Percentiles rank a stretch among this genome's conserved stretches.
Evolutionary conservation across 176 grass and related monocot species (phyloP).

Genomic region (Cocos nucifera): DNA sequence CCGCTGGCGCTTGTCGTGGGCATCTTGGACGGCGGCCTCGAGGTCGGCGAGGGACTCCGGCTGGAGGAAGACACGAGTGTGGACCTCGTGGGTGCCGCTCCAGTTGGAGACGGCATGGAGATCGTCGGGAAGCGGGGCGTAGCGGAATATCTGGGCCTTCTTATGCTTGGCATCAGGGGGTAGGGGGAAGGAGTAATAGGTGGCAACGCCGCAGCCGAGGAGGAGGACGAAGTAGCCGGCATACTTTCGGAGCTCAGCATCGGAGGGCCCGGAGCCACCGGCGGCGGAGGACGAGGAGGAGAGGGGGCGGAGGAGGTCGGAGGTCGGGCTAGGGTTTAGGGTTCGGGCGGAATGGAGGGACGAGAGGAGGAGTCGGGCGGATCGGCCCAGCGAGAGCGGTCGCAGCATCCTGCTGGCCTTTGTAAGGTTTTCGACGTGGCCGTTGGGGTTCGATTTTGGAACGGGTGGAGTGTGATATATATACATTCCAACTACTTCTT

Average conservation of each 20-base stretch:
- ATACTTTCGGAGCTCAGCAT: conserved; percentile 56
- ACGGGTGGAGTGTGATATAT: too few relatives aligned
- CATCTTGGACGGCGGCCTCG: conserved; percentile 43
- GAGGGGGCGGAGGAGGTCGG: too few relatives aligned
- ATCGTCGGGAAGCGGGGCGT: conserved; percentile 73
- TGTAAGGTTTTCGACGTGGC: too few relatives aligned
- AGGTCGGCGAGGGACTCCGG: conserved; percentile 57
- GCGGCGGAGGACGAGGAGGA: too few relatives aligned
- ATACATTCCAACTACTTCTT: too few relatives aligned
- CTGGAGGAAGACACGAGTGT: conserved; percentile 72
- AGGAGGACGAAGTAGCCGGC: conserved; percentile 55
- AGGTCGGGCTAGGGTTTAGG: too few relatives aligned
- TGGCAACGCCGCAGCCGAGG: conserved; percentile 56
- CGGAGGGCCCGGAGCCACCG: background rate
- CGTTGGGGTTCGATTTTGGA: too few relatives aligned
- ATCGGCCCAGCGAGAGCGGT: too few relatives aligned
- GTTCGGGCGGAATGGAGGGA: too few relatives aligned
- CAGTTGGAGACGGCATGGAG: conserved; percentile 82
- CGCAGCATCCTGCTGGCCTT: too few relatives aligned
- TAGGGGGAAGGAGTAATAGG: conserved; percentile 78
- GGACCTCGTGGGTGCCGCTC: conserved; percentile 91
- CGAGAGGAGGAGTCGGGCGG: too few relatives aligned
- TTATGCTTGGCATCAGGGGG: conserved; percentile 60
- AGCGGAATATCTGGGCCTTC: conserved; percentile 71
- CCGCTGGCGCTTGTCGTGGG: conserved; percentile 46